A percentile compares a stretch with the other conserved stretches of the same genome.
phyloP scores from a whole-genome alignment of 2,329 filamentous ascomycete genomes.

The Claviceps sp. region DNA sequence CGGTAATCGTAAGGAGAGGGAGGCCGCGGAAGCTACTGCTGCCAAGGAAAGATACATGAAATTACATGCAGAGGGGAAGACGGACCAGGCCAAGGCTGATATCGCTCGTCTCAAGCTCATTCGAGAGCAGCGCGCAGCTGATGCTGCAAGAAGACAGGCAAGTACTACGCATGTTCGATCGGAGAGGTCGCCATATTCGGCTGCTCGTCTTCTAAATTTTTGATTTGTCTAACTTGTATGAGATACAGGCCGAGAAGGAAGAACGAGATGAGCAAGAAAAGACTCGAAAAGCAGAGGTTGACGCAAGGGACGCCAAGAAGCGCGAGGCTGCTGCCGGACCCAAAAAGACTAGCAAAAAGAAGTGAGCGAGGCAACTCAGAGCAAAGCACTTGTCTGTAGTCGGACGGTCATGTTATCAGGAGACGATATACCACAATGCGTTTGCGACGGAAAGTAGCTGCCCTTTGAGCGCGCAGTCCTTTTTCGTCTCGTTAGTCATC shows the following conservation, averaged over 20 bases:
- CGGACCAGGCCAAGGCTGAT: slow-evolving; percentile 85
- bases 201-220: neutral
- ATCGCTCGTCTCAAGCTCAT: slow-evolving; percentile 71
- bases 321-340: slow-evolving; percentile 37
- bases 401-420: neutral
- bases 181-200: neutral
- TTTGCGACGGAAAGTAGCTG: neutral
- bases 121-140: slow-evolving; percentile 72
- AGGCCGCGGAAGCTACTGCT: slow-evolving; percentile 75
- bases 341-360: slow-evolving; percentile 37
- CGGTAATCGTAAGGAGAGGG: slow-evolving; percentile 40
- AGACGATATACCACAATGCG: neutral
- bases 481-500: neutral
- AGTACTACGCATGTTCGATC: neutral
- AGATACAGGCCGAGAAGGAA: slow-evolving; percentile 41
- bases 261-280: slow-evolving; percentile 40
- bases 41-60: slow-evolving; percentile 86
- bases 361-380: slow-evolving; percentile 18
- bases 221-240: slow-evolving; percentile 11
- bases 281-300: slow-evolving; percentile 34
- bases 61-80: slow-evolving; percentile 88
- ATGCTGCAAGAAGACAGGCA: slow-evolving; percentile 71
- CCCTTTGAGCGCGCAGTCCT: neutral
- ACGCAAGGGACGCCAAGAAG: slow-evolving; percentile 42
- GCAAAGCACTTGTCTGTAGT: neutral